Evolutionary conservation across 1,284 basidiomycete genomes (phyloP).

Genomic region (Wallemia hederae): DNA sequence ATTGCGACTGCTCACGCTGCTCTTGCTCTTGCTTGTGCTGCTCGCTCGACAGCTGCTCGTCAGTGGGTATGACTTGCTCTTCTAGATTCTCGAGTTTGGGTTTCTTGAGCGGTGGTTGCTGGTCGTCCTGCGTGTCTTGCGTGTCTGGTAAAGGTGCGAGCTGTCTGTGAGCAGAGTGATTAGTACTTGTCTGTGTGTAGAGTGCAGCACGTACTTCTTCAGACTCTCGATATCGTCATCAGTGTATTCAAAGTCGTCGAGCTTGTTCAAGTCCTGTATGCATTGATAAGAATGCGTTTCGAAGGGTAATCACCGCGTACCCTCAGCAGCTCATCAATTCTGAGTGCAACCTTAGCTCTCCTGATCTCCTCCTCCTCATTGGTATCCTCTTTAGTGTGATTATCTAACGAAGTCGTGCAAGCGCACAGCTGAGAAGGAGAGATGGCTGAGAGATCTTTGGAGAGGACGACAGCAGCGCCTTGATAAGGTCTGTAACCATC

Average conservation of each 20-base stretch:
- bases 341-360: slow-evolving; percentile 41
- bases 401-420: neutral
- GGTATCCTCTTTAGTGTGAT: slow-evolving; percentile 9
- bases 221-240: slow-evolving; percentile 39
- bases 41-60: too few species aligned
- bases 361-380: slow-evolving; percentile 19
- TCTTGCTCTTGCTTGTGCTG: too few species aligned
- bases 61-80: neutral
- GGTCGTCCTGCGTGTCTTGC: neutral
- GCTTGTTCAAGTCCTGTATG: slow-evolving; percentile 34
- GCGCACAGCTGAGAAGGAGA: neutral
- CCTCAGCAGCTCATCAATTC: slow-evolving; percentile 57
- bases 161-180: neutral
- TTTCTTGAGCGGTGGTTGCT: neutral
- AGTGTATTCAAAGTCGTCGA: slow-evolving; percentile 45
- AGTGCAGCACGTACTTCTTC: slow-evolving; percentile 37
- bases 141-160: neutral
- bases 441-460: neutral
- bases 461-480: neutral
- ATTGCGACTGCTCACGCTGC: too few species aligned
- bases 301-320: slow-evolving; percentile 19
- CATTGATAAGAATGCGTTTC: neutral
- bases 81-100: neutral
- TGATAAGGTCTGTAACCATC: neutral
- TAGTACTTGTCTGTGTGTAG: too few species aligned